These are phyloP conservation scores for Verticillium zaregamsianum DNA, from an alignment of 2,329 filamentous ascomycete species.

Conservation along the genomic window DNA sequence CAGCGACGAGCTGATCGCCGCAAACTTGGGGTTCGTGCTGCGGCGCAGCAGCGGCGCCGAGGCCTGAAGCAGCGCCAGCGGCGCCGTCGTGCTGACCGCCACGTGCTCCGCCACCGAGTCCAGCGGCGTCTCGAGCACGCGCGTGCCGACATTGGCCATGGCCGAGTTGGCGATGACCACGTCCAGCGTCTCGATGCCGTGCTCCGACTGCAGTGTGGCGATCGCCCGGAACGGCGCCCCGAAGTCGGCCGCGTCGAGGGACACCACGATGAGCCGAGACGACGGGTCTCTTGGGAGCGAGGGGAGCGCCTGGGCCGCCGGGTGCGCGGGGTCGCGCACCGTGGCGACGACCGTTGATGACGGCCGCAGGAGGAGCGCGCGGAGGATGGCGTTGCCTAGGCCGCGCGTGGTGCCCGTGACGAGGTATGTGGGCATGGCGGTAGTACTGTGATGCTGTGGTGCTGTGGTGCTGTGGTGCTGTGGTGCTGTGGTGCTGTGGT, in stretches of 20 bases:
- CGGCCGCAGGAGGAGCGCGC: conserved; percentile 4
- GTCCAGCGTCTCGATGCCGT: conserved; percentile 39
- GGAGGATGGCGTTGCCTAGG: conserved; percentile 7
- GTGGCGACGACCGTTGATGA: conserved; percentile 32
- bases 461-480: no score
- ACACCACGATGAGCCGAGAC: conserved; percentile 34
- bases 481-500: no score
- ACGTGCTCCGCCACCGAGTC: conserved; percentile 21
- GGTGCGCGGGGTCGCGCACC: conserved; percentile 26
- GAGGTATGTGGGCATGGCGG: conserved; percentile 15
- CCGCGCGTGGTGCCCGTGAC: conserved; percentile 32
- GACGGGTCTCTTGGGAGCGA: conserved; percentile 27
- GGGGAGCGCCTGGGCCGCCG: conserved; percentile 23
- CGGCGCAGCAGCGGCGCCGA: conserved; percentile 20
- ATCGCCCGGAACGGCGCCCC: conserved; percentile 27
- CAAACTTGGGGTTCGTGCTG: conserved; percentile 17
- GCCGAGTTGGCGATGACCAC: conserved; percentile 49
- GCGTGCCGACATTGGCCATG: conserved; percentile 21
- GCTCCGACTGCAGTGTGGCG: conserved; percentile 18
- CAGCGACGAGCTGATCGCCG: conserved; percentile 18
- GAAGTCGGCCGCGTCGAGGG: conserved; percentile 32
- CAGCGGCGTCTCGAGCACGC: conserved; percentile 14
- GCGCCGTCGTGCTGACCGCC: conserved; percentile 28
- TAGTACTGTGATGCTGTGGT: no score
- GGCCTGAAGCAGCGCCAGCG: conserved; percentile 15